Percentiles rank a stretch among this genome's conserved stretches.
Conservation (phyloP, 2,329 filamentous ascomycete species). For the Cladorrhinum sp. region DNA sequence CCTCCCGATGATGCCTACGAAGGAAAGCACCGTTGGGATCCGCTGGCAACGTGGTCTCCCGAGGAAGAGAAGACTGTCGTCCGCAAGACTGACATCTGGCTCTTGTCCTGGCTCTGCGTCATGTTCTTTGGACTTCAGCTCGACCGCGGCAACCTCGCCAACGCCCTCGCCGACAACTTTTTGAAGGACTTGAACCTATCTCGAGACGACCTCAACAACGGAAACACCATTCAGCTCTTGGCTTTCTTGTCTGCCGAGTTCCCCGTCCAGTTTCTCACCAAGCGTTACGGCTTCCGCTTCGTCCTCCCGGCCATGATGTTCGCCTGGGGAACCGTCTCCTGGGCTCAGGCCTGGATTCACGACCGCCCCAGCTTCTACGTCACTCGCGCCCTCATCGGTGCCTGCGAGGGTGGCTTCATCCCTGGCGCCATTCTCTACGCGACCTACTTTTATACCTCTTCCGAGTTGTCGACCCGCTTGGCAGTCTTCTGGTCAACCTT, state of each 20-base stretch:
- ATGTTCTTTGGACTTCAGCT: conserved; percentile 63
- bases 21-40: conserved; percentile 42
- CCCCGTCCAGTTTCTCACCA: conserved; percentile 56
- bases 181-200: conserved; percentile 49
- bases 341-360: conserved; percentile 51
- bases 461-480: conserved; percentile 63
- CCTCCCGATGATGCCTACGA: conserved; percentile 38
- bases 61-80: conserved; percentile 56
- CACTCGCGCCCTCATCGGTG: conserved; percentile 51
- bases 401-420: conserved; percentile 56
- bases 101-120: conserved; percentile 42
- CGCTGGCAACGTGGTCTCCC: conserved; percentile 46
- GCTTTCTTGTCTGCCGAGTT: conserved; percentile 55
- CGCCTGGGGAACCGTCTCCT: conserved; percentile 46
- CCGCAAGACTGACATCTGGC: conserved; percentile 47
- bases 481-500: conserved; percentile 64
- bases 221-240: conserved; percentile 54
- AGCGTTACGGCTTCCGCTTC: conserved; percentile 55
- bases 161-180: conserved; percentile 61
- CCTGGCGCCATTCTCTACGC: conserved; percentile 62
- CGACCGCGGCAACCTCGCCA: conserved; percentile 61
- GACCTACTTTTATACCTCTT: conserved; percentile 69
- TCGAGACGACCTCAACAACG: conserved; percentile 56
- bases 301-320: conserved; percentile 54
- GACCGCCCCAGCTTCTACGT: conserved; percentile 46